A percentile compares a stretch with the other conserved stretches of the same genome.
phyloP scores from a whole-genome alignment of 768 basidiomycete species.

The Xerocomellus amylosporus region DNA sequence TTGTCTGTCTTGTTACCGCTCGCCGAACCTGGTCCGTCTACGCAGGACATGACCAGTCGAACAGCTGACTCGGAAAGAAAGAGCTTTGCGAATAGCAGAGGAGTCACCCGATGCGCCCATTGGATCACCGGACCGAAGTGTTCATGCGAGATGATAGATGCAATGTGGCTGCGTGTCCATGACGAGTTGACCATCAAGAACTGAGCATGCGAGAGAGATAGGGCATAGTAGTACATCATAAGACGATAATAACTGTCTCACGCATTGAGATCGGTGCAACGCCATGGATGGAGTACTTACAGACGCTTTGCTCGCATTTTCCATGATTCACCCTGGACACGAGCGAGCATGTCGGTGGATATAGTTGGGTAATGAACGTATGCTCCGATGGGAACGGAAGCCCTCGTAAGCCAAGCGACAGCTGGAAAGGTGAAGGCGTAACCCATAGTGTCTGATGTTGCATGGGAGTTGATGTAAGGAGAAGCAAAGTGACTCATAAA shows the following conservation, averaged over 20 bases:
- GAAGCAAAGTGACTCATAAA: not conserved
- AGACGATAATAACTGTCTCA: conserved; percentile 76
- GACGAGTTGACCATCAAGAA: conserved; percentile 94
- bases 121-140: conserved; percentile 48
- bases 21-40: not conserved
- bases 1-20: not conserved
- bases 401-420: conserved; percentile 52
- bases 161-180: conserved; percentile 88
- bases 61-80: conserved; percentile 8
- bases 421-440: conserved; percentile 92
- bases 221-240: conserved; percentile 80
- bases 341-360: conserved; percentile 87
- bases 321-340: conserved; percentile 48
- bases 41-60: not conserved
- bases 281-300: conserved; percentile 13
- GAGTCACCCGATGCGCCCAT: conserved; percentile 40
- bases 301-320: conserved; percentile 24
- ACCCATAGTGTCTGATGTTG: conserved; percentile 86
- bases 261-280: not conserved
- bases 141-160: conserved; percentile 60
- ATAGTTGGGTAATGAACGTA: conserved; percentile 98
- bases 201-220: conserved; percentile 65
- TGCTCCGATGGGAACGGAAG: conserved; percentile 72
- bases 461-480: conserved; percentile 6
- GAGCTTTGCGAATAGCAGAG: conserved; percentile 40